Evolutionary conservation across 2,329 filamentous ascomycete genomes (phyloP).

Genomic region (Fusarium tupiense): DNA sequence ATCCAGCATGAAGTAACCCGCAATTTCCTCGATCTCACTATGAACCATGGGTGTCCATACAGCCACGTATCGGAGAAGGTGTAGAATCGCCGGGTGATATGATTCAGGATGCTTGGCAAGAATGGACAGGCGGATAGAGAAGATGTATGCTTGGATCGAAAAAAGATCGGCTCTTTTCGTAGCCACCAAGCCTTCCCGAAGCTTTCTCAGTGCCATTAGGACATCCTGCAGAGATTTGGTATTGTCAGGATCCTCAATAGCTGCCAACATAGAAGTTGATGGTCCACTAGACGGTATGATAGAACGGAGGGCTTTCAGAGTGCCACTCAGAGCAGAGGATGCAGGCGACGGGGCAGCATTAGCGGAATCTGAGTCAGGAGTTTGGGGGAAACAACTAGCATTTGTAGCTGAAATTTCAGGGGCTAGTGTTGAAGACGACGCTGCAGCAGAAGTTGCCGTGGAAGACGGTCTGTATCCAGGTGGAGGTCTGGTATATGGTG

Average conservation of each 20-base stretch:
- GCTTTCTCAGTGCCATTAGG: slow-evolving; percentile 86
- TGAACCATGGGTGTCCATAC: slow-evolving; percentile 72
- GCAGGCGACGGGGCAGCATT: neutral
- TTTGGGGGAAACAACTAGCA: neutral
- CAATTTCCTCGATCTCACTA: slow-evolving; percentile 81
- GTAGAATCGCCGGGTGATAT: slow-evolving; percentile 86
- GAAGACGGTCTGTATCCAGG: slow-evolving; percentile 6
- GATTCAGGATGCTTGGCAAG: slow-evolving; percentile 85
- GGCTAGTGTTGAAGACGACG: neutral
- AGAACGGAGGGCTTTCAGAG: slow-evolving; percentile 12
- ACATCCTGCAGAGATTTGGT: slow-evolving; percentile 77
- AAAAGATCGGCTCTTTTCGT: slow-evolving; percentile 81
- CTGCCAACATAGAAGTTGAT: slow-evolving; percentile 21
- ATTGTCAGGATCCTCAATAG: slow-evolving; percentile 47
- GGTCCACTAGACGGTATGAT: slow-evolving; percentile 24
- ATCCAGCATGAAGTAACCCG: slow-evolving; percentile 85
- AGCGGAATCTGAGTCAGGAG: neutral
- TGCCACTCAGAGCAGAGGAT: slow-evolving; percentile 9
- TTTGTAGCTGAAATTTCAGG: neutral
- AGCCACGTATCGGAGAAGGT: slow-evolving; percentile 80
- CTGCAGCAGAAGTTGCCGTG: neutral
- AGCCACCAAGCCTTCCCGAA: slow-evolving; percentile 88
- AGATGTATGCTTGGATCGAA: slow-evolving; percentile 88
- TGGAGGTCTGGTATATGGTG: slow-evolving; percentile 13
- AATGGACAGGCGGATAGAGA: slow-evolving; percentile 86